phyloP scores from a whole-genome alignment of 441 rosid species.

The Daphne laureola region DNA sequence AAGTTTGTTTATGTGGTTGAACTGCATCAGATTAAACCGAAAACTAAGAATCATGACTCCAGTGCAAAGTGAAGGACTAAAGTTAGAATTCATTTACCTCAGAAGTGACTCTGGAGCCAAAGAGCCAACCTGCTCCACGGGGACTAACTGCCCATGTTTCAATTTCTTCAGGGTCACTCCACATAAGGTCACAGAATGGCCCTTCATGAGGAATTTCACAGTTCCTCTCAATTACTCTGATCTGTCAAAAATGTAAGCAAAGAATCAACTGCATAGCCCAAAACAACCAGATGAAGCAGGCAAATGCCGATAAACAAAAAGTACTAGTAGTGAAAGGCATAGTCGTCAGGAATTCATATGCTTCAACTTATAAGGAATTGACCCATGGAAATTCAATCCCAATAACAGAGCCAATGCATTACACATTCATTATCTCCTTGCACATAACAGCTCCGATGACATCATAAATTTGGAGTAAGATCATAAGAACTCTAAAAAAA shows the following conservation, averaged over 20 bases:
- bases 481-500: too few species aligned
- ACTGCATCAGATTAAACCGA: conserved; percentile 40
- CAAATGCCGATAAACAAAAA: too few species aligned
- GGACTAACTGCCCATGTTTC: conserved; percentile 99
- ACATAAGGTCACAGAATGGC: conserved; percentile 99
- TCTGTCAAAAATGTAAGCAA: conserved; percentile 37
- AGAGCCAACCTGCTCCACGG: conserved; percentile 99
- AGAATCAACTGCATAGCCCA: conserved; percentile 4
- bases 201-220: conserved; percentile 99
- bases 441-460: too few species aligned
- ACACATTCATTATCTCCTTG: too few species aligned
- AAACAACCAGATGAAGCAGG: conserved; percentile 1
- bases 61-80: background rate
- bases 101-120: conserved; percentile 95
- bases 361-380: too few species aligned
- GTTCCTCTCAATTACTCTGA: conserved; percentile 84
- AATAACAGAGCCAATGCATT: too few species aligned
- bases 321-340: too few species aligned
- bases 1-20: conserved; percentile 91
- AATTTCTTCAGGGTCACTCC: conserved; percentile 99
- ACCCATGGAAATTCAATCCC: too few species aligned
- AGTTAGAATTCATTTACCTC: conserved; percentile 51
- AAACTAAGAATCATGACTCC: conserved; percentile 6
- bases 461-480: too few species aligned
- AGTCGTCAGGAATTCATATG: too few species aligned